These are phyloP conservation scores for Beauveria brongniartii DNA, from an alignment of 2,329 filamentous ascomycete genomes.

Conservation along the genomic window DNA sequence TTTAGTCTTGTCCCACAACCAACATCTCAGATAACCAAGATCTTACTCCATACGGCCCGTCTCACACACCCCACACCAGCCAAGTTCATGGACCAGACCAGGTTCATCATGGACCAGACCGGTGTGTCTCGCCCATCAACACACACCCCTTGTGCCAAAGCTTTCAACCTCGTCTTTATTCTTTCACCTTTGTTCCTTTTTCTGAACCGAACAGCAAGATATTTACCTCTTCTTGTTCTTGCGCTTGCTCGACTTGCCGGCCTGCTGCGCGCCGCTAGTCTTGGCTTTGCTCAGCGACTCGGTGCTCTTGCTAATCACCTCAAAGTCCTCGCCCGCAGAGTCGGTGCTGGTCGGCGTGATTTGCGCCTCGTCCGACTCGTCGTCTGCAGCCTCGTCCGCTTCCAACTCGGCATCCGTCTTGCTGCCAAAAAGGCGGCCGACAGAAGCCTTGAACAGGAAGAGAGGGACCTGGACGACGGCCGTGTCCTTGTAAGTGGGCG, in stretches of 20 bases:
- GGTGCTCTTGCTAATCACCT: constrained; percentile 53
- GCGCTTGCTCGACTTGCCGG: constrained; percentile 40
- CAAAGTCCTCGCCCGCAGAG: constrained; percentile 53
- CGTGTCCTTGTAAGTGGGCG: constrained; percentile 74
- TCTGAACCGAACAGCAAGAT: neutral
- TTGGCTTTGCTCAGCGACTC: constrained; percentile 46
- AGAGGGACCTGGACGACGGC: constrained; percentile 71
- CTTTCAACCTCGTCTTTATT: neutral
- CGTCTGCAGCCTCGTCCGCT: constrained; percentile 33
- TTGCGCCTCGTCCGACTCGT: constrained; percentile 42
- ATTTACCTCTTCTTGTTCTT: constrained; percentile 46
- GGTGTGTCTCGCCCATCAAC: neutral
- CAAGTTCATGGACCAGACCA: neutral
- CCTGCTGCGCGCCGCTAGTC: constrained; percentile 37
- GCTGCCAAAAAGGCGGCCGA: constrained; percentile 40
- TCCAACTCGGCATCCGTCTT: constrained; percentile 28
- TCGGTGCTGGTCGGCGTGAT: constrained; percentile 44
- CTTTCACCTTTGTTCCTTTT: neutral
- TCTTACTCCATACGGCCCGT: neutral
- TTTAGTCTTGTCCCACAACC: neutral
- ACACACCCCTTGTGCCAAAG: neutral
- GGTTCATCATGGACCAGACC: neutral
- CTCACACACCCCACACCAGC: neutral
- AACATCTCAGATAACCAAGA: neutral
- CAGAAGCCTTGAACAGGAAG: constrained; percentile 56